phyloP scores from a whole-genome alignment of 2,329 filamentous ascomycete genomes.

The Metarhizium rileyi region DNA sequence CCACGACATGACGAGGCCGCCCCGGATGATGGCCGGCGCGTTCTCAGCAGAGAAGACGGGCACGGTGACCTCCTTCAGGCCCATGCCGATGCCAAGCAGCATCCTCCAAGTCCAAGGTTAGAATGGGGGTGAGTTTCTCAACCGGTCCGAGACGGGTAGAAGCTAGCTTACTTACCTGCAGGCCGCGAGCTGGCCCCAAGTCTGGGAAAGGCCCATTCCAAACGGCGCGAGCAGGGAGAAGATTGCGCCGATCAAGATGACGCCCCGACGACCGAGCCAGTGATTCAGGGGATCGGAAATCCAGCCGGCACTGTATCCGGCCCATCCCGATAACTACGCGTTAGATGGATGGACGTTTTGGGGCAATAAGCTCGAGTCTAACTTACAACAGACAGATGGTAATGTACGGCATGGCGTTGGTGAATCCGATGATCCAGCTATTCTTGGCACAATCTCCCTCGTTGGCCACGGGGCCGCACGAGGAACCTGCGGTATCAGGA shows the following conservation, averaged over 20 bases:
- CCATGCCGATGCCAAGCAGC: constrained; percentile 52
- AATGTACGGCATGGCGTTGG: constrained; percentile 42
- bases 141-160: too few species aligned
- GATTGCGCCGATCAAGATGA: constrained; percentile 53
- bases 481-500: constrained; percentile 17
- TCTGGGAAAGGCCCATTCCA: constrained; percentile 48
- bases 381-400: constrained; percentile 33
- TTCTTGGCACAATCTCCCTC: constrained; percentile 34
- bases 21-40: constrained; percentile 40
- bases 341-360: too few species aligned
- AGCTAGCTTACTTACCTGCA: constrained; percentile 21
- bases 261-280: constrained; percentile 48
- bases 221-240: constrained; percentile 54
- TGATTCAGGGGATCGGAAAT: constrained; percentile 53
- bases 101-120: constrained; percentile 23
- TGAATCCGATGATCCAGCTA: constrained; percentile 50
- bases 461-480: constrained; percentile 22
- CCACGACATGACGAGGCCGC: constrained; percentile 44
- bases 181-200: constrained; percentile 48
- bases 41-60: constrained; percentile 46
- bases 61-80: constrained; percentile 37
- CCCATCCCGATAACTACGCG: too few species aligned
- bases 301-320: constrained; percentile 46
- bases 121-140: neutral
- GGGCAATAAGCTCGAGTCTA: constrained; percentile 6